Evolutionary conservation across 2,329 filamentous ascomycete species (phyloP).

Genomic region (Curvularia sp.): DNA sequence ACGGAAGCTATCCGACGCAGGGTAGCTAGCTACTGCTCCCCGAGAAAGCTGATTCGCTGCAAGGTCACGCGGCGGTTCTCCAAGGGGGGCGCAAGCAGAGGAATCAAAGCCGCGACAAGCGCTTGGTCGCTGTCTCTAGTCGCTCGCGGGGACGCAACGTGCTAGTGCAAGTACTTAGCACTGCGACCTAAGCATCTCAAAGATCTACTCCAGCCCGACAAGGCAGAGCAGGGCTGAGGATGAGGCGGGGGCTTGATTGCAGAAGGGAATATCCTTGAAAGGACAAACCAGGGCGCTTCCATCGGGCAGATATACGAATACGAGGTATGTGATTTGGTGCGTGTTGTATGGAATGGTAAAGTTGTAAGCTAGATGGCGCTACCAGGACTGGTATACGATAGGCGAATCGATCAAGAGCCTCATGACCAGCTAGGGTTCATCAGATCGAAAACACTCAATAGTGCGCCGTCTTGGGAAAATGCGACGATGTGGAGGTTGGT

Average conservation of each 20-base stretch:
- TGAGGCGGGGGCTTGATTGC: background rate
- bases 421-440: background rate
- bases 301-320: background rate
- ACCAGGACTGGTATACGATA: background rate
- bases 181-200: background rate
- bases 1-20: background rate
- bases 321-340: background rate
- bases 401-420: background rate
- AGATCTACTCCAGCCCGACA: background rate
- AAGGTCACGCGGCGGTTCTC: background rate
- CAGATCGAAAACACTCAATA: background rate
- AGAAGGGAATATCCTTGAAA: background rate
- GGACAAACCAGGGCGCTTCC: background rate
- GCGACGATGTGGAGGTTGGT: background rate
- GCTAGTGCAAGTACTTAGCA: background rate
- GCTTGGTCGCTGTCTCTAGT: background rate
- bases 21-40: background rate
- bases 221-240: conserved; percentile 3
- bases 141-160: background rate
- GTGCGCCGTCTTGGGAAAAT: background rate
- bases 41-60: background rate
- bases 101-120: background rate
- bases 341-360: background rate
- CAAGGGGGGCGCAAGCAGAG: background rate
- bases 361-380: background rate